phyloP scores from a whole-genome alignment of 2,329 filamentous ascomycete genomes.

The Neonectria magnoliae region DNA sequence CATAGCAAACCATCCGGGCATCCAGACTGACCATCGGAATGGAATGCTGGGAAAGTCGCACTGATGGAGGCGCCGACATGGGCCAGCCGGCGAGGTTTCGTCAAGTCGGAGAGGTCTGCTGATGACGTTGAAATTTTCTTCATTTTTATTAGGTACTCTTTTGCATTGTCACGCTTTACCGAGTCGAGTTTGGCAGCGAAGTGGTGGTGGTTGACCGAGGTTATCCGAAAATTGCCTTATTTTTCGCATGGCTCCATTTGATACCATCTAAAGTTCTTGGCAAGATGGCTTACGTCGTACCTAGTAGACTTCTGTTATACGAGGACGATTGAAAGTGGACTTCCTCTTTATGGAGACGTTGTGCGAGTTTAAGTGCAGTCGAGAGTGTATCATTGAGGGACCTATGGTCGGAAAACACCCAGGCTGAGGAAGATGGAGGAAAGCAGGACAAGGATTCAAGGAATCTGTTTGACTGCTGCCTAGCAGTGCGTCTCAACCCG shows the following conservation, averaged over 20 bases:
- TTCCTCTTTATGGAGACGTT: background rate
- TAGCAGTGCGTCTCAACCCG: background rate
- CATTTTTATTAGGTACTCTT: background rate
- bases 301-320: background rate
- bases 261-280: background rate
- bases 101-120: background rate
- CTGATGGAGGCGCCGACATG: constrained; percentile 1
- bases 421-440: background rate
- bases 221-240: background rate
- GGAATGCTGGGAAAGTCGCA: background rate
- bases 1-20: background rate
- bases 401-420: background rate
- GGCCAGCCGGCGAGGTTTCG: background rate
- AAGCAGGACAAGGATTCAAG: background rate
- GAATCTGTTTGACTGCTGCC: background rate
- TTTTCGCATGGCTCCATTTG: background rate
- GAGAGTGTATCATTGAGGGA: background rate
- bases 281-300: background rate
- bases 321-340: background rate
- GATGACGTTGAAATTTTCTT: background rate
- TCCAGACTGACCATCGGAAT: background rate
- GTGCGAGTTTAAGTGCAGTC: background rate
- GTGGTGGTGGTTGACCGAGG: background rate
- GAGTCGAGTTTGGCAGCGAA: background rate
- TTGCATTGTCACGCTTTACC: background rate